These are phyloP conservation scores for Aspergillus coremiiformis DNA, from an alignment of 495 filamentous ascomycete genomes.

Conservation along the genomic window DNA sequence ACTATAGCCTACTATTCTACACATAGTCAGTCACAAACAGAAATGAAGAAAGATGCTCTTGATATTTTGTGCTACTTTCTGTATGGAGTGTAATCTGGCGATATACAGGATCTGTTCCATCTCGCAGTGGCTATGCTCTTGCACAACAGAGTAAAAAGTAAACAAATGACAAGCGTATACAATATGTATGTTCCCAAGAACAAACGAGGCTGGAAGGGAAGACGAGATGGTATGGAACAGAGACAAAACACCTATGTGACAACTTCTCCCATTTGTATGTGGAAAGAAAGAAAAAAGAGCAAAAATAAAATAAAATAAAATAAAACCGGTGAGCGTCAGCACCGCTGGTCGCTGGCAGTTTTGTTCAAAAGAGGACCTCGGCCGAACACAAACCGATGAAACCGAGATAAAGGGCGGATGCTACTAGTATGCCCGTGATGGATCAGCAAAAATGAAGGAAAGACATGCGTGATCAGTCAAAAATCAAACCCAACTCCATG, in stretches of 20 bases:
- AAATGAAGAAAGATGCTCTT: neutral
- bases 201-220: neutral
- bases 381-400: neutral
- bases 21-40: too few relatives aligned
- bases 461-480: constrained; percentile 14
- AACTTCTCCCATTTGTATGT: constrained; percentile 1
- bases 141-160: neutral
- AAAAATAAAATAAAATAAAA: neutral
- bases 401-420: constrained; percentile 7
- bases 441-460: constrained; percentile 9
- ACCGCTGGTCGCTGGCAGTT: constrained; percentile 11
- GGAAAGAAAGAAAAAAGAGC: neutral
- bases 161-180: constrained; percentile 3
- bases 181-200: neutral
- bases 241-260: neutral
- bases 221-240: neutral
- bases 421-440: neutral
- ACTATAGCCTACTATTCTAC: too few relatives aligned
- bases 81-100: neutral
- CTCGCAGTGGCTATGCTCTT: neutral
- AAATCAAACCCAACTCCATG: constrained; percentile 15
- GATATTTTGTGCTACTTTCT: neutral
- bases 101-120: neutral
- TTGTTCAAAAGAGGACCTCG: neutral
- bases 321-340: constrained; percentile 9